Evolutionary conservation across 352 stramenopile species (phyloP).

Genomic region (Phytophthora podocarpi): DNA sequence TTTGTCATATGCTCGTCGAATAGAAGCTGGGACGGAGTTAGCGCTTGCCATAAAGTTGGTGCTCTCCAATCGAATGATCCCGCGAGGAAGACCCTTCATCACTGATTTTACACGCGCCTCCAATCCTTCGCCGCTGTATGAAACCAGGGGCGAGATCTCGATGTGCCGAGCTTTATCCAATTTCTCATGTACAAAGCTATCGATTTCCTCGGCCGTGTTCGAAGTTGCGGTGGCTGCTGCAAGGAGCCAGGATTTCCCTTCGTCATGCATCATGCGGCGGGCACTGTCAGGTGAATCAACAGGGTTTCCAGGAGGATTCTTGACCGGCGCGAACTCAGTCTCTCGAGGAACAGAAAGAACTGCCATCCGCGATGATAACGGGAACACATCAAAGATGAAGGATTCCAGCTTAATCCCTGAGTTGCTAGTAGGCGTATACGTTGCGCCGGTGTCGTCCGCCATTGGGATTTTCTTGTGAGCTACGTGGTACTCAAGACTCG

Average conservation of each 20-base stretch:
- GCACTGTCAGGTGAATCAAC: conserved; percentile 89
- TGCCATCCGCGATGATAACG: conserved; percentile 91
- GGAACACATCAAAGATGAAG: conserved; percentile 99
- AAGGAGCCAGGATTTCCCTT: conserved; percentile 72
- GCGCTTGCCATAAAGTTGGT: conserved; percentile 18
- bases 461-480: conserved; percentile 97
- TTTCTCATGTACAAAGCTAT: conserved; percentile 41
- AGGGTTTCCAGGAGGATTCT: conserved; percentile 82
- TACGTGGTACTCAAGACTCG: conserved; percentile 93
- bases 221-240: conserved; percentile 45
- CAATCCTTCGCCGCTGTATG: conserved; percentile 87
- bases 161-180: conserved; percentile 39
- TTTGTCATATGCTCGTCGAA: conserved; percentile 40
- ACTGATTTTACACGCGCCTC: conserved; percentile 36
- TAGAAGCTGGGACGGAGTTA: conserved; percentile 40
- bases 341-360: conserved; percentile 92
- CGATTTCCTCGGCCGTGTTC: conserved; percentile 20
- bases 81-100: conserved; percentile 24
- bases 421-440: conserved; percentile 76
- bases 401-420: conserved; percentile 98
- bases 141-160: conserved; percentile 90
- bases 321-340: conserved; percentile 94
- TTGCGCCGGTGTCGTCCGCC: conserved; percentile 81
- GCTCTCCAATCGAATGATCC: conserved; percentile 49
- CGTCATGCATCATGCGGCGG: conserved; percentile 67